Base-by-base conservation (phyloP, 441 rosid species). In the Pelargonium myrrhifolium region DNA sequence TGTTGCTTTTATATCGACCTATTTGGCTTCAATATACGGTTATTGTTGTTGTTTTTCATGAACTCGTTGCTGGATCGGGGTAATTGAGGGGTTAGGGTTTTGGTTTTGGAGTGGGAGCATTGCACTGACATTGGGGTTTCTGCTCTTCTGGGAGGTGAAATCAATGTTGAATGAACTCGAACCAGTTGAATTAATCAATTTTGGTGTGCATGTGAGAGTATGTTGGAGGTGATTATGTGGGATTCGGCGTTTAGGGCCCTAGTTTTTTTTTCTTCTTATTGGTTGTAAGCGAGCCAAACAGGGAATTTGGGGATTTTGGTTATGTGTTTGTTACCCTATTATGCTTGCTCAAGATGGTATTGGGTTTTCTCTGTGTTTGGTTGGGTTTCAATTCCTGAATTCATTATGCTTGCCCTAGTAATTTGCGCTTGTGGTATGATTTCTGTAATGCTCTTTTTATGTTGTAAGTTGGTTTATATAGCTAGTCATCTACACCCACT, bases 111-210 rank as follows among this genome's bases (percentile, higher is more conserved):
- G 53, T 12, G 53, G 53, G 17, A 45, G 0, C 53, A 45, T 45
- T 45, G 53, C 53, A 45, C n/a, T 45, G 53, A 45, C 53, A 45
- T 45, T 45, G 53, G 53, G 53, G 14, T 45, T 45, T 43, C 49
- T 43, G 49, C 12, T 47, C 53, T 47, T 47, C 53, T 14, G 17
- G 53, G 53, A 3, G n/a, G 0, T 14, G 17, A 47, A 28, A 11
- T 47, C 14, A 45, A 0, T 45, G n/a, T 10, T 14, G 11, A 9
- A 12, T 45, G n/a, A 45, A 45, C 53, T 12, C 14, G 53, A 45
- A 45, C 3, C 53, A 11, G 15, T 14, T 45, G 53, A 45, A 45
- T 12, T 45, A 45, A 45, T 45, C 14, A 4, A 47, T 47, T 47
- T 28, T 12, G 17, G 3, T 47, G 53, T 14, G 1, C 0, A 3